These are phyloP conservation scores for Phytopythium chamaehyphon DNA, from an alignment of 352 stramenopile genomes.

Conservation along the genomic window DNA sequence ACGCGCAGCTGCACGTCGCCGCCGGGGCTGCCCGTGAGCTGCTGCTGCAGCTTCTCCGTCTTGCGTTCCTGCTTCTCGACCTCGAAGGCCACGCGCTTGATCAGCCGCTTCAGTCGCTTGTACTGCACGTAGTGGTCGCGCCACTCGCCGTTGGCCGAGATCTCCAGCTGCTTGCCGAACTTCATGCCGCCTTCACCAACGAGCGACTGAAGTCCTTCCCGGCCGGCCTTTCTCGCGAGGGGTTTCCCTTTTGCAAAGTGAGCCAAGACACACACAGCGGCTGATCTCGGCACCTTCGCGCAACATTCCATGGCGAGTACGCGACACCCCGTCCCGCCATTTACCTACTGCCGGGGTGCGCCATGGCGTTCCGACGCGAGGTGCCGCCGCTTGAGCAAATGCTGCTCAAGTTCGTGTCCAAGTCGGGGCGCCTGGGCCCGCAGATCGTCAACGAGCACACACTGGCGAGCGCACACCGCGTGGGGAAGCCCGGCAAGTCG, in stretches of 20 bases:
- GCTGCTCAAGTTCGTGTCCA: conserved; percentile 89
- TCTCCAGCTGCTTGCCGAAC: conserved; percentile 92
- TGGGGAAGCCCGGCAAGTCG: conserved; percentile 67
- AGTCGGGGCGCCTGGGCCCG: conserved; percentile 57
- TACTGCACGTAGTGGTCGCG: conserved; percentile 91
- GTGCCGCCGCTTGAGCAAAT: conserved; percentile 78
- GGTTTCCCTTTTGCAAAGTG: conserved; percentile 1
- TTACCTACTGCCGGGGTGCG: background rate
- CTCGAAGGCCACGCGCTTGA: conserved; percentile 89
- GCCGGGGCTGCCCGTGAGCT: conserved; percentile 23
- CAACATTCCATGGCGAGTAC: background rate
- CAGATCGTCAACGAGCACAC: conserved; percentile 72
- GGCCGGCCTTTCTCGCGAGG: background rate
- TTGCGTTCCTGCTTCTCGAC: conserved; percentile 78
- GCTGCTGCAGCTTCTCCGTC: conserved; percentile 61
- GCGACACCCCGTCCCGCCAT: background rate
- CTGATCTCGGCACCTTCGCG: conserved; percentile 1
- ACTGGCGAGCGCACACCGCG: conserved; percentile 63
- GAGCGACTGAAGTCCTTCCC: too few species aligned
- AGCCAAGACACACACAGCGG: background rate
- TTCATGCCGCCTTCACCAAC: conserved; percentile 84
- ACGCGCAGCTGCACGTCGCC: conserved; percentile 21
- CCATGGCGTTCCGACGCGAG: conserved; percentile 87
- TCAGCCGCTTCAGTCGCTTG: conserved; percentile 88
- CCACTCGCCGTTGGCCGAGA: conserved; percentile 85